These are phyloP conservation scores for Liquidambar formosana DNA, from an alignment of 164 flowering plant species.

Conservation along the genomic window DNA sequence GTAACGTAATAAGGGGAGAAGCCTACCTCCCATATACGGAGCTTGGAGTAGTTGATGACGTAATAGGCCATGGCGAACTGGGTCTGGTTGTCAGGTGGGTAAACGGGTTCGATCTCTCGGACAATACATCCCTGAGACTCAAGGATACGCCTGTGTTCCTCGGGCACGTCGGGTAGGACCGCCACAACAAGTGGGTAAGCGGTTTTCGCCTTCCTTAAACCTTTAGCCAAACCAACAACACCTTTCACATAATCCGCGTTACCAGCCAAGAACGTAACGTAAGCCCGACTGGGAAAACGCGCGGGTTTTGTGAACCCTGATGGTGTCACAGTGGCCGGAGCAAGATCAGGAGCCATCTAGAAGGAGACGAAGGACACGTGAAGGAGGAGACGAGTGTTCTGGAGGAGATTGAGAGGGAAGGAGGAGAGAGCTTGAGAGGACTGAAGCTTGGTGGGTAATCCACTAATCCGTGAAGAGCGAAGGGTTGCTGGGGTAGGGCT, in stretches of 20 bases:
- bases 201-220: constrained; percentile 31
- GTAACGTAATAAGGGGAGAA: not conserved
- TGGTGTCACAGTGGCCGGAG: not conserved
- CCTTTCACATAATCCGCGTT: constrained; percentile 45
- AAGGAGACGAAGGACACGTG: not conserved
- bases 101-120: constrained; percentile 39
- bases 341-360: constrained; percentile 28
- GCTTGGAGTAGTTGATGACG: constrained; percentile 48
- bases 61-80: constrained; percentile 51
- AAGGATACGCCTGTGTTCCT: constrained; percentile 35
- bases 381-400: not conserved
- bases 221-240: constrained; percentile 43
- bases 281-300: constrained; percentile 25
- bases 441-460: too few species aligned
- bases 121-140: constrained; percentile 37
- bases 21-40: constrained; percentile 49
- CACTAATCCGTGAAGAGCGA: too few species aligned
- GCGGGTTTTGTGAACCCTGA: constrained; percentile 2
- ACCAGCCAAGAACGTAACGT: constrained; percentile 46
- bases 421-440: too few species aligned
- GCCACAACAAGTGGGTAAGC: constrained; percentile 43
- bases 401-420: not conserved
- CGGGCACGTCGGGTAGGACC: constrained; percentile 46
- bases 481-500: not conserved
- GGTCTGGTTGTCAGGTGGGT: constrained; percentile 45